Conservation (phyloP, 257 asterid species). For the Osmanthus fragrans region DNA sequence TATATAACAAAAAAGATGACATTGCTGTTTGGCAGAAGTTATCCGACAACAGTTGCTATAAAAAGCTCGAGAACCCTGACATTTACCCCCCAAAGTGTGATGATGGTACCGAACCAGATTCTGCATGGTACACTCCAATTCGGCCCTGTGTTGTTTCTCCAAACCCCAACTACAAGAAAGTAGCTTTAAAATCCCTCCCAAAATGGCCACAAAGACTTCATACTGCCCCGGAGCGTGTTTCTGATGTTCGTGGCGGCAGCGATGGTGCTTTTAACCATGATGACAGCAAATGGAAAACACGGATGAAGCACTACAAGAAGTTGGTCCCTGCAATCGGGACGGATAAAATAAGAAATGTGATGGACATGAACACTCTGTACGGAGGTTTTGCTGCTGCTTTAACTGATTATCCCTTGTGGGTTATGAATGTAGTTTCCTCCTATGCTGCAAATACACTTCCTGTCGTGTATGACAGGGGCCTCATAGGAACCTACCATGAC, state of each 20-base stretch:
- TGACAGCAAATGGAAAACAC: constrained; percentile 75
- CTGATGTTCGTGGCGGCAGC: constrained; percentile 78
- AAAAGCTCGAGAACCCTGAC: constrained; percentile 74
- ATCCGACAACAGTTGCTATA: constrained; percentile 67
- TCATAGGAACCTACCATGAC: constrained; percentile 89
- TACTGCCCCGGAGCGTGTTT: constrained; percentile 72
- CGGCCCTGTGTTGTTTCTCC: constrained; percentile 87
- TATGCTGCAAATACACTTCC: constrained; percentile 78
- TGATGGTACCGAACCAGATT: constrained; percentile 93
- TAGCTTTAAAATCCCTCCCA: constrained; percentile 59
- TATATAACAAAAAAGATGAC: constrained; percentile 87
- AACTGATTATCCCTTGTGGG: constrained; percentile 78
- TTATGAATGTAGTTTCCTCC: constrained; percentile 88
- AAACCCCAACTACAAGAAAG: constrained; percentile 50
- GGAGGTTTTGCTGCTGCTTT: constrained; percentile 96
- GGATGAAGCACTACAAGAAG: constrained; percentile 85
- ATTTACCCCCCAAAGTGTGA: constrained; percentile 82
- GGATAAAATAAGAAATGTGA: constrained; percentile 80
- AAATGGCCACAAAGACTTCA: constrained; percentile 88
- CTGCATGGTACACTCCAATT: constrained; percentile 98
- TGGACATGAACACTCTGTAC: constrained; percentile 93
- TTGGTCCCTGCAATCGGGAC: constrained; percentile 79
- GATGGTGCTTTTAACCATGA: constrained; percentile 85
- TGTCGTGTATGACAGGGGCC: constrained; percentile 93
- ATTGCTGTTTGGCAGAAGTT: constrained; percentile 95